Base-by-base conservation (phyloP, 257 asterid genomes). In the Nyctanthes arbortristis region DNA sequence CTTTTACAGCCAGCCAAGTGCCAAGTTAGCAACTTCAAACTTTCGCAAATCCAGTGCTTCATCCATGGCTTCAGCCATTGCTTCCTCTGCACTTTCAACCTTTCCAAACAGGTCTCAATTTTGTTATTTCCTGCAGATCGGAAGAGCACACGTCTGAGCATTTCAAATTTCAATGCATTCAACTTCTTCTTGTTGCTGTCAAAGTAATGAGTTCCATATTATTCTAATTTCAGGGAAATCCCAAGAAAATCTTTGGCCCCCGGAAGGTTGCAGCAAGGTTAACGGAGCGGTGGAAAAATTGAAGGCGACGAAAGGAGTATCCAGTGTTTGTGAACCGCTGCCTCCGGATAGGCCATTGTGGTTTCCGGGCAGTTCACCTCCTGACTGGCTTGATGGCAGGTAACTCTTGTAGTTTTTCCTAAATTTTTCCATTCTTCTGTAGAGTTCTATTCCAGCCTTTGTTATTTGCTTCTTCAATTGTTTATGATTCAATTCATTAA, bases 321-420 rank as follows among this genome's bases (percentile, higher is more conserved):
- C 97, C 18, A 89, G 91, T 56, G 86, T 87, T 5, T 91, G 97
- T 37, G 74, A 80, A 79, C 97, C 96, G 5, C 94, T 91, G 28
- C 95, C 97, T 66, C 97, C 96, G 0, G 96, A 91, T 78, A 78
- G 97, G 78, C 97, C 97, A 3, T 40, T 91, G 63, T 91, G 97
- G 97, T 91, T 91, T 77, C 97, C 95, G 30, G 97, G 97, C n/a
- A 87, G 87, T 70, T 85, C 96, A 11, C 88, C 97, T 20, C 97
- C 97, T 1, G 80, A 81, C 25, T 91, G 97, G 96, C 96, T 91
- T 40, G 95, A 91, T 75, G 95, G 97, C 77, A 91, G 97, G 97
- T 84, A 7, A 18, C 29, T 43, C 33, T 14, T 10, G 52, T n/a
- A n/a, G n/a, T n/a, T n/a, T n/a, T n/a, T n/a, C n/a, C n/a, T n/a